Conservation (phyloP, 805 yeast species). For the Kurtzmaniella fragi region DNA sequence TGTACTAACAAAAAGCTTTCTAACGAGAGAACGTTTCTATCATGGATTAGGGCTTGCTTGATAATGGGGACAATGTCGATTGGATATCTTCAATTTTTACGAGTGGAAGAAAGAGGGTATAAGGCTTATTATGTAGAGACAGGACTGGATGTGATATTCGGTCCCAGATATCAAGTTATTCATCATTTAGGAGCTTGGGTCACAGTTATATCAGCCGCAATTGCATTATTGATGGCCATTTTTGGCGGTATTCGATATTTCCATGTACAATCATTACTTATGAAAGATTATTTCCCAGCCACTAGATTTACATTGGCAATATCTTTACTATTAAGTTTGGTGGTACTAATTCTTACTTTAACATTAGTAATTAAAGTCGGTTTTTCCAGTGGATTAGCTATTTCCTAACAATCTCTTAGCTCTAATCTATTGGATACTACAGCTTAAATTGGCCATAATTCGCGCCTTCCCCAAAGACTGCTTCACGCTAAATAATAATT, state of each 20-base stretch:
- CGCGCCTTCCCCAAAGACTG: too few species aligned
- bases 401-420: neutral
- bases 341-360: conserved; percentile 14
- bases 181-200: conserved; percentile 14
- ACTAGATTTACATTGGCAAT: conserved; percentile 15
- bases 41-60: conserved; percentile 23
- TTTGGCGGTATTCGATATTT: conserved; percentile 21
- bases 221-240: conserved; percentile 13
- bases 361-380: conserved; percentile 11
- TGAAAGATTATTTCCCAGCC: conserved; percentile 18
- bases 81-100: conserved; percentile 18
- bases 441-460: too few species aligned
- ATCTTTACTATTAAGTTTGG: conserved; percentile 13
- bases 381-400: neutral
- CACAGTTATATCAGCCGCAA: conserved; percentile 10
- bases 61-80: conserved; percentile 19
- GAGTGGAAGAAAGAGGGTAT: conserved; percentile 10
- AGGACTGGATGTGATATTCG: neutral
- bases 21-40: conserved; percentile 28
- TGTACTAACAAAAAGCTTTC: conserved; percentile 23
- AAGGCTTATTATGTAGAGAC: neutral
- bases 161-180: conserved; percentile 3
- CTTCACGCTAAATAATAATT: too few species aligned
- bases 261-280: conserved; percentile 19
- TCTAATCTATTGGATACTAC: too few species aligned